A percentile compares a stretch with the other conserved stretches of the same genome.
These are phyloP conservation scores for Protomyces lactucae-debilis DNA, from an alignment of 1,139 yeast species.

Conservation along the genomic window DNA sequence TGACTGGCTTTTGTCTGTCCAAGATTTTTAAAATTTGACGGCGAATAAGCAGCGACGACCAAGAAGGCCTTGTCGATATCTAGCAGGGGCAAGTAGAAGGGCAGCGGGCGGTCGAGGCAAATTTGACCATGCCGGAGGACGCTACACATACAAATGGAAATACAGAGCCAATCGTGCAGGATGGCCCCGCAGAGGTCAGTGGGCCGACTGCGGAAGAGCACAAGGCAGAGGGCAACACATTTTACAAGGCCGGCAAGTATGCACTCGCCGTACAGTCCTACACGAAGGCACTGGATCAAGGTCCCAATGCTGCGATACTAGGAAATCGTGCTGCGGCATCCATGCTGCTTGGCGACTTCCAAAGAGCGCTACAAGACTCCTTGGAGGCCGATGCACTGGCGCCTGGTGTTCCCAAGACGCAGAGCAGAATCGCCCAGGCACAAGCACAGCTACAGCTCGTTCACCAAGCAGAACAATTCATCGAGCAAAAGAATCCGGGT, in stretches of 20 bases:
- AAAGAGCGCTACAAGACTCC: slow-evolving; percentile 54
- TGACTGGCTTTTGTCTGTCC: not conserved
- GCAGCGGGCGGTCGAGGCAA: too few species aligned
- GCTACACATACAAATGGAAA: not conserved
- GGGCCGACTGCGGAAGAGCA: slow-evolving; percentile 36
- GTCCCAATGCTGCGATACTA: slow-evolving; percentile 47
- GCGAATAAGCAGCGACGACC: too few species aligned
- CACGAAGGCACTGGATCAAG: slow-evolving; percentile 41
- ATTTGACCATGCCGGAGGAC: not conserved
- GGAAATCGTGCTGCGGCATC: slow-evolving; percentile 83
- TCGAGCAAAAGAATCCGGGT: slow-evolving; percentile 33
- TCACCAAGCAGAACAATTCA: slow-evolving; percentile 34
- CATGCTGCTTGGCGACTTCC: slow-evolving; percentile 54
- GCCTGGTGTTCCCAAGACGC: slow-evolving; percentile 40
- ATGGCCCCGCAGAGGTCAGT: not conserved
- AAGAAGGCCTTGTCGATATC: too few species aligned
- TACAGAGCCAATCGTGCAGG: not conserved
- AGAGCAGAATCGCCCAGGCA: slow-evolving; percentile 41
- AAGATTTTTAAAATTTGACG: not conserved
- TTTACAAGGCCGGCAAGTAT: slow-evolving; percentile 42
- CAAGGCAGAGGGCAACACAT: slow-evolving; percentile 42
- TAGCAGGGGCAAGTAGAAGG: too few species aligned
- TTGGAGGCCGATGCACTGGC: slow-evolving; percentile 38
- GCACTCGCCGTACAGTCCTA: slow-evolving; percentile 40
- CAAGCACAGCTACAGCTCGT: slow-evolving; percentile 37